Conservation (phyloP, 805 yeast species). For the Candida oleophila region DNA sequence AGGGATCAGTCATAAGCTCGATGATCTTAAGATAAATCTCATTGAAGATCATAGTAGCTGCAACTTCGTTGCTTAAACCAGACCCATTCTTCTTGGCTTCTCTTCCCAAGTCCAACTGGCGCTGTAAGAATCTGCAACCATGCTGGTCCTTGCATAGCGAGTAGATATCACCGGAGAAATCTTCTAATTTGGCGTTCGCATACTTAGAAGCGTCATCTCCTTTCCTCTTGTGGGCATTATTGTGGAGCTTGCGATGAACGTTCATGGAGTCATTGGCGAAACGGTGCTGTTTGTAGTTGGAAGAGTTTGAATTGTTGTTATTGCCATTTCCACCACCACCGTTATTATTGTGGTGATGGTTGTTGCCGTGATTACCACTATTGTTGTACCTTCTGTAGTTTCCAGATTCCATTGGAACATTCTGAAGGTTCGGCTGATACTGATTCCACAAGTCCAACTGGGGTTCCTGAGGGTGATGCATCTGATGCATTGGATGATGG, state of each 20-base stretch:
- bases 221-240: slow-evolving; percentile 25
- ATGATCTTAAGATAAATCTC: slow-evolving; percentile 77
- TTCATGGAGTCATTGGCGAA: slow-evolving; percentile 27
- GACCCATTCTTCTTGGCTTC: slow-evolving; percentile 8
- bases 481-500: background rate
- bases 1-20: slow-evolving; percentile 92
- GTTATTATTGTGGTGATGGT: no score
- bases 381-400: background rate
- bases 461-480: background rate
- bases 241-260: slow-evolving; percentile 43
- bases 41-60: slow-evolving; percentile 73
- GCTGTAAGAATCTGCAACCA: slow-evolving; percentile 90
- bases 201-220: slow-evolving; percentile 74
- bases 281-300: slow-evolving; percentile 5
- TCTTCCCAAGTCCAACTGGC: slow-evolving; percentile 70
- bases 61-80: slow-evolving; percentile 34
- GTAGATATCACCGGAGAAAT: slow-evolving; percentile 71
- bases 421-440: slow-evolving; percentile 1
- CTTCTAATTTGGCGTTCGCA: slow-evolving; percentile 63
- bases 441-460: slow-evolving; percentile 3
- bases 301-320: background rate
- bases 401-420: background rate
- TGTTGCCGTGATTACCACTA: slow-evolving; percentile 1
- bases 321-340: background rate
- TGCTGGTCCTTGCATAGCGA: slow-evolving; percentile 92